These are phyloP conservation scores for Saccharomycopsis sp. DNA, from an alignment of 805 yeast genomes.

Conservation along the genomic window DNA sequence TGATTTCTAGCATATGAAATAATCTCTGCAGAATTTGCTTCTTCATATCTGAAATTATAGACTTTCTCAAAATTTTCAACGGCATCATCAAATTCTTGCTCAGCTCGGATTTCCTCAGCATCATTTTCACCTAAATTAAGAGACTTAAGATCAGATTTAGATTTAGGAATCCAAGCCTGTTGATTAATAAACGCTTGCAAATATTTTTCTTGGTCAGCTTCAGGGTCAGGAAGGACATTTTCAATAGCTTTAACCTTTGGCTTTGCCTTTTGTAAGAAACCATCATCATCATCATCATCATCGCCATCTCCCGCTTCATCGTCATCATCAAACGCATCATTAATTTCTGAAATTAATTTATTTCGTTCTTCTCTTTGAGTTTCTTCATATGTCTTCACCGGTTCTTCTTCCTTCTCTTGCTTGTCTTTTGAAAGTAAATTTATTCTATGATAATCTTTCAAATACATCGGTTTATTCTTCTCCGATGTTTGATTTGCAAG, in stretches of 20 bases:
- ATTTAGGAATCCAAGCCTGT: constrained; percentile 86
- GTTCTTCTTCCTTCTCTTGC: constrained; percentile 32
- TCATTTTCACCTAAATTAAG: constrained; percentile 30
- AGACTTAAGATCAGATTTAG: constrained; percentile 49
- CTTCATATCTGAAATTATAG: constrained; percentile 92
- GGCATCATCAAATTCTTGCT: constrained; percentile 85
- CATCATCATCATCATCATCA: constrained; percentile 36
- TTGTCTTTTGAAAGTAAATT: constrained; percentile 49
- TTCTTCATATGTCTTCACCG: constrained; percentile 56
- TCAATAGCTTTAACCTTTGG: constrained; percentile 26
- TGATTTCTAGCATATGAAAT: constrained; percentile 92
- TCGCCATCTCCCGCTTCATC: constrained; percentile 40
- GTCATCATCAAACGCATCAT: constrained; percentile 51
- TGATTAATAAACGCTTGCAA: constrained; percentile 62
- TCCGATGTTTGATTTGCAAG: constrained; percentile 26
- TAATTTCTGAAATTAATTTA: constrained; percentile 70
- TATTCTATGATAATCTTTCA: constrained; percentile 90
- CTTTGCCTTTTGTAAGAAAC: constrained; percentile 54
- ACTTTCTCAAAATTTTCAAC: constrained; percentile 89
- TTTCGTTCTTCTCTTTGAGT: constrained; percentile 70
- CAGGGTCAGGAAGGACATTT: constrained; percentile 57
- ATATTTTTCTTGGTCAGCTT: constrained; percentile 56
- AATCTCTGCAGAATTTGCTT: constrained; percentile 83
- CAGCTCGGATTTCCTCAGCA: constrained; percentile 50
- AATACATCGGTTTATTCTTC: constrained; percentile 67